Base-by-base conservation (phyloP, 2,329 filamentous ascomycete genomes). In the Colletotrichum kahawae region DNA sequence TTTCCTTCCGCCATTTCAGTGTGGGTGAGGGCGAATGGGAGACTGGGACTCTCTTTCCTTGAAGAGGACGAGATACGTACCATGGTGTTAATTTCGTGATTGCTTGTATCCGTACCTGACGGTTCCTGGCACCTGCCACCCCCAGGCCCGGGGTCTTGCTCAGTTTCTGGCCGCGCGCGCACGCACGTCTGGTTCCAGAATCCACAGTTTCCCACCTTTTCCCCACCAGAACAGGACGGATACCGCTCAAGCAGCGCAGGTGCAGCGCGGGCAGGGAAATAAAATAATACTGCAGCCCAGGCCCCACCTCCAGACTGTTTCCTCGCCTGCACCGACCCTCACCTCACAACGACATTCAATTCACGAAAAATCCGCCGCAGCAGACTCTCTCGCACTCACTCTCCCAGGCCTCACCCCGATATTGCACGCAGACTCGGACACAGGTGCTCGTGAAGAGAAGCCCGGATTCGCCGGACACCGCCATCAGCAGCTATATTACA, bases 141-240 rank as follows among this genome's bases (percentile, higher is more conserved):
- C 43, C n/a, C 43, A 51, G 63, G 24, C 38, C 63, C 63, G 51
- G 65, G 65, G 34, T 57, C 14, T 31, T 59, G 48, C 62, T 60
- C 14, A 29, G 34, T 62, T 51, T 38, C 36, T 33, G 29, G 34
- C 48, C 60, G 31, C 64, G 43, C 38, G 34, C 38, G 34, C 59
- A 65, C 27, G 67, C 59, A 60, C 60, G 33, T 70, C 71, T 65
- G 59, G 67, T 70, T 74, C 71, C 67, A 74, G 71, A 74, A 74
- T 59, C 71, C 67, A 70, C 67, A 18, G 12, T 70, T 64, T 65
- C 48, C 59, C 29, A 59, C 38, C 8, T 5, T 60, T 60, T 24
- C 4, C 9, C 18, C n/a, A 36, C 57, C 57, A 18, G 36, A 3
- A 16, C 24, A 51, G 51, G 38, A 48, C 18, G 38, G 38, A 48